These are phyloP conservation scores for Heliamphora pulchella DNA, from an alignment of 179 eudicot species.

Conservation along the genomic window DNA sequence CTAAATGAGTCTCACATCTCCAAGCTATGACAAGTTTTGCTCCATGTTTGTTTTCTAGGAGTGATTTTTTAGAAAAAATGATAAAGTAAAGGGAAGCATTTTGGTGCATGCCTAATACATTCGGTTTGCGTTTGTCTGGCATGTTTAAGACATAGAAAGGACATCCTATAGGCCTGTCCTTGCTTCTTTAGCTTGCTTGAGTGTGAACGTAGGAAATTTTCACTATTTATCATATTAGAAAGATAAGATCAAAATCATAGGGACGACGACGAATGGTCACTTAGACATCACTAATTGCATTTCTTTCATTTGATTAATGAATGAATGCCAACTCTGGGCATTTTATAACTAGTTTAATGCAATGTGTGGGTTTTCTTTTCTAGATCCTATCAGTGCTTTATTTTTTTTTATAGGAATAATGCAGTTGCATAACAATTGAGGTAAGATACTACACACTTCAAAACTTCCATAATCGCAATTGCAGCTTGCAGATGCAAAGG, in stretches of 20 bases:
- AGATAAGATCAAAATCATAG: not conserved
- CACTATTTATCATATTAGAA: not conserved
- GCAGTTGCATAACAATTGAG: slow-evolving; percentile 2
- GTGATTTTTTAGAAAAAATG: too few species aligned
- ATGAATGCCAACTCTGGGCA: not conserved
- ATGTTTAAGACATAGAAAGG: not conserved
- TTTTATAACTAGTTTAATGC: not conserved
- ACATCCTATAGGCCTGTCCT: not conserved
- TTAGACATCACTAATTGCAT: not conserved
- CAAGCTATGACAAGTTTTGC: not conserved
- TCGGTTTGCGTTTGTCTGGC: too few species aligned
- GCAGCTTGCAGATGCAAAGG: slow-evolving; percentile 83
- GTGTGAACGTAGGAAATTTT: not conserved
- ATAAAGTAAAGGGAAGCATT: too few species aligned
- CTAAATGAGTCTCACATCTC: not conserved
- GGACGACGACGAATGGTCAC: not conserved
- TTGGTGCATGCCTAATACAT: too few species aligned
- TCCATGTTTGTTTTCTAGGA: not conserved
- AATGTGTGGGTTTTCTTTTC: not conserved
- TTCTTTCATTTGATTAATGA: not conserved
- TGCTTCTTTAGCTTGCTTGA: not conserved
- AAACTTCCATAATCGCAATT: slow-evolving; percentile 11
- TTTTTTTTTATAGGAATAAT: not conserved
- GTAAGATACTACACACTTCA: not conserved
- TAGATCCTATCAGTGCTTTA: not conserved